Conservation (phyloP, 208 protist genomes). For the Trypanosoma lewisi region DNA sequence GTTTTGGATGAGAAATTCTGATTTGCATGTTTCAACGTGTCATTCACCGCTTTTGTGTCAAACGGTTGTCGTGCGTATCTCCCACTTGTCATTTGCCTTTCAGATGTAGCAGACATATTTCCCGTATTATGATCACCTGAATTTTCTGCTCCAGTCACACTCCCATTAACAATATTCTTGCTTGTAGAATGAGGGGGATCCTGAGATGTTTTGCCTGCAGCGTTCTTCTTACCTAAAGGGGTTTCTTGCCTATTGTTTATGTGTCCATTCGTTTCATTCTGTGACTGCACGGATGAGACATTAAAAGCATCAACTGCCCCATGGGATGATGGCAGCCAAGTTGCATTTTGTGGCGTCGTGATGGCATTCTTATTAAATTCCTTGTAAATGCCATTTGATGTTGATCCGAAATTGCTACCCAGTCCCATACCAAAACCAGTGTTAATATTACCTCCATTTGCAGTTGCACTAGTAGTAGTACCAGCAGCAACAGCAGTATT, state of each 20-base stretch:
- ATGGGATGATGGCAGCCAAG: background rate
- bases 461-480: too few relatives aligned
- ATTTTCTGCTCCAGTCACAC: background rate
- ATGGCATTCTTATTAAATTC: conserved; percentile 30
- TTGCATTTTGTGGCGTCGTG: conserved; percentile 6
- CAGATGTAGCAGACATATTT: background rate
- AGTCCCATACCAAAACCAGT: conserved; percentile 14
- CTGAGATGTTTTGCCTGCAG: background rate
- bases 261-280: background rate
- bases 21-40: conserved; percentile 1
- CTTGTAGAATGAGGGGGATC: background rate
- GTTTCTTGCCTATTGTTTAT: background rate
- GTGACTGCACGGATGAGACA: background rate
- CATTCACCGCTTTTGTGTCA: conserved; percentile 15
- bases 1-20: conserved; percentile 34
- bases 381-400: conserved; percentile 24
- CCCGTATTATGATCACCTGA: background rate
- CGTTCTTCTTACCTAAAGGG: background rate
- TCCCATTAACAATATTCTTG: background rate
- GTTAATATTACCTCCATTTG: background rate
- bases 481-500: too few relatives aligned
- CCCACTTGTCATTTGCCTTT: background rate
- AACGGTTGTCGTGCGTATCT: conserved; percentile 8
- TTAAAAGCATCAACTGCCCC: background rate
- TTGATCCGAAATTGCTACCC: conserved; percentile 14